Evolutionary conservation across 495 filamentous ascomycete genomes (phyloP).

Genomic region (Aspergillus homomorphus): DNA sequence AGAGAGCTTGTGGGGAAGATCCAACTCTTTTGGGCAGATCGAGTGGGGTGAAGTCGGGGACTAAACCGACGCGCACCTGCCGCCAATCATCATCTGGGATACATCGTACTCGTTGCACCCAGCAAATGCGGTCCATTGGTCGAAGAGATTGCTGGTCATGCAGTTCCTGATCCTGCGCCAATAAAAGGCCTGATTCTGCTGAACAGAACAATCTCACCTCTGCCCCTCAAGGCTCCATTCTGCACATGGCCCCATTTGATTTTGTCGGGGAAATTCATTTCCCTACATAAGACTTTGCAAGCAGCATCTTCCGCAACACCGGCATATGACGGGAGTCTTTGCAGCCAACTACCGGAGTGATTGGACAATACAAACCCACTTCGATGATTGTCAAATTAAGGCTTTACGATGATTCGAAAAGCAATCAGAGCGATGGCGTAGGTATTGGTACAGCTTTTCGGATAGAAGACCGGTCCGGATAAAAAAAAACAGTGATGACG

Average conservation of each 20-base stretch:
- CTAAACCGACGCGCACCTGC: neutral
- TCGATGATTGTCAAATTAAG: neutral
- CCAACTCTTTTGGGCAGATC: constrained; percentile 4
- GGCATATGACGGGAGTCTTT: neutral
- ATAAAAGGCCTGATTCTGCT: neutral
- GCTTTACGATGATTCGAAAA: neutral
- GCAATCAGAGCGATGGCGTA: neutral
- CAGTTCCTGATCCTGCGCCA: constrained; percentile 1
- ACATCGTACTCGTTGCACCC: neutral
- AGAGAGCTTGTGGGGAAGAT: constrained; percentile 2
- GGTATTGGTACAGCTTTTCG: neutral
- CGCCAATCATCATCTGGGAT: constrained; percentile 4
- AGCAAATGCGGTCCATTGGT: neutral
- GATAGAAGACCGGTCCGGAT: constrained; percentile 5
- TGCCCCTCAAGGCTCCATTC: neutral
- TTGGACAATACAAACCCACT: neutral
- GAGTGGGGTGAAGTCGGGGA: neutral
- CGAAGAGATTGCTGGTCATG: neutral
- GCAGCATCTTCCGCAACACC: neutral
- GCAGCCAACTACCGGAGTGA: neutral
- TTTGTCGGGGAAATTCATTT: constrained; percentile 1
- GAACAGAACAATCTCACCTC: constrained; percentile 4
- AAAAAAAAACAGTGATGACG: neutral
- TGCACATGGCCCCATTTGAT: neutral
- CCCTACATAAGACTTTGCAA: neutral